Evolutionary conservation across 805 yeast species (phyloP).

Genomic region (Lipomyces orientalis): DNA sequence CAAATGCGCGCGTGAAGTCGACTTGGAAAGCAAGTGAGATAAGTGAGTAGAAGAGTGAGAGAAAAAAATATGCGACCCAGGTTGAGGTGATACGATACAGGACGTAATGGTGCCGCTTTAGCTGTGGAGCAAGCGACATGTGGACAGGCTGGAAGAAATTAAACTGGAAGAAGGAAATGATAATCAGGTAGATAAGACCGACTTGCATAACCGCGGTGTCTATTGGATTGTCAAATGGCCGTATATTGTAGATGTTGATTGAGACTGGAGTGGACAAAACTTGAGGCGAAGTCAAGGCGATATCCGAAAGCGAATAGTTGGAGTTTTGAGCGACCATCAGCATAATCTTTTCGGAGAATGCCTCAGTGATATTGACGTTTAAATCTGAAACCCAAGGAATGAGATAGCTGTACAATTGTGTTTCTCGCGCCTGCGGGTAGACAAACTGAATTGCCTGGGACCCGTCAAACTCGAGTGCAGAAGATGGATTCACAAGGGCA

Average conservation of each 20-base stretch:
- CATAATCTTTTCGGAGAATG: constrained; percentile 37
- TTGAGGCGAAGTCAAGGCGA: constrained; percentile 39
- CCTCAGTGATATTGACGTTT: constrained; percentile 37
- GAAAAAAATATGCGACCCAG: constrained; percentile 57
- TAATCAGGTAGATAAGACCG: constrained; percentile 73
- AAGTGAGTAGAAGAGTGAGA: constrained; percentile 62
- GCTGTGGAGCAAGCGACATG: constrained; percentile 53
- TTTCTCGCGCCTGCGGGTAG: constrained; percentile 72
- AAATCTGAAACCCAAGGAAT: constrained; percentile 52
- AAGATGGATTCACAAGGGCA: constrained; percentile 49
- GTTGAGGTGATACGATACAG: constrained; percentile 58
- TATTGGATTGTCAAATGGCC: constrained; percentile 57
- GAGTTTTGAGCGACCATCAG: constrained; percentile 45
- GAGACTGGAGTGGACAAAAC: constrained; percentile 46
- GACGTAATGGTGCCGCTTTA: constrained; percentile 54
- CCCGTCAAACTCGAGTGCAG: constrained; percentile 43
- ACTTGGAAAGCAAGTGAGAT: constrained; percentile 75
- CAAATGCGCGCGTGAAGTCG: constrained; percentile 62
- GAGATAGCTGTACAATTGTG: constrained; percentile 55
- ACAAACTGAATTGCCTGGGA: constrained; percentile 48
- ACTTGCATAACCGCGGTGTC: constrained; percentile 73
- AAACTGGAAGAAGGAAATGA: constrained; percentile 74
- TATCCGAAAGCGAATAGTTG: constrained; percentile 38
- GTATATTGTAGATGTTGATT: constrained; percentile 52
- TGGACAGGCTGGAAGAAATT: constrained; percentile 63